phyloP scores from a whole-genome alignment of 2,329 filamentous ascomycete species.

The Diaporthe longicolla region DNA sequence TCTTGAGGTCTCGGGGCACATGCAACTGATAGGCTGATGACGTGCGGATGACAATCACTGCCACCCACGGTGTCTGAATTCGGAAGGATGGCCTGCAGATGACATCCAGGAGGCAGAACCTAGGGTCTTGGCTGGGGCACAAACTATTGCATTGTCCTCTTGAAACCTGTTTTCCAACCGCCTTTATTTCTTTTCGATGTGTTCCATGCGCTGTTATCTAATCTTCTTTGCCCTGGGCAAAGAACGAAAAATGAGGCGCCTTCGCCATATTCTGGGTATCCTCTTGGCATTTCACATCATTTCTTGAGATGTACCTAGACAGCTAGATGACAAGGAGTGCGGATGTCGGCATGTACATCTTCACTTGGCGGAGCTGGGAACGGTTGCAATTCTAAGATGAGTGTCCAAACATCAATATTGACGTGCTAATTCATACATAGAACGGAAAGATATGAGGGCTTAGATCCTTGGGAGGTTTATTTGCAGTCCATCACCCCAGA shows the following conservation, averaged over 20 bases:
- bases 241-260: not conserved
- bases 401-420: not conserved
- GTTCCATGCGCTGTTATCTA: not conserved
- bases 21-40: constrained; percentile 23
- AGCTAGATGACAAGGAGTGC: not conserved
- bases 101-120: not conserved
- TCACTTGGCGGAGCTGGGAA: no score
- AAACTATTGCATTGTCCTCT: not conserved
- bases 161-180: not conserved
- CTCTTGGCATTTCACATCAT: not conserved
- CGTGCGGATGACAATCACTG: constrained; percentile 14
- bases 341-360: not conserved
- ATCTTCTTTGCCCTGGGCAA: no score
- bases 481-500: not conserved
- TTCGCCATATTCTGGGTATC: not conserved
- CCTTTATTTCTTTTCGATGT: not conserved
- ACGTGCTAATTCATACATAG: not conserved
- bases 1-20: not conserved
- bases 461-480: not conserved
- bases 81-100: constrained; percentile 22
- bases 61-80: not conserved
- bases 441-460: not conserved
- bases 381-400: not conserved
- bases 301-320: no score
- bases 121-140: constrained; percentile 4